These are phyloP conservation scores for Trichoderma pleuroti DNA, from an alignment of 2,329 filamentous ascomycete genomes.

Conservation along the genomic window DNA sequence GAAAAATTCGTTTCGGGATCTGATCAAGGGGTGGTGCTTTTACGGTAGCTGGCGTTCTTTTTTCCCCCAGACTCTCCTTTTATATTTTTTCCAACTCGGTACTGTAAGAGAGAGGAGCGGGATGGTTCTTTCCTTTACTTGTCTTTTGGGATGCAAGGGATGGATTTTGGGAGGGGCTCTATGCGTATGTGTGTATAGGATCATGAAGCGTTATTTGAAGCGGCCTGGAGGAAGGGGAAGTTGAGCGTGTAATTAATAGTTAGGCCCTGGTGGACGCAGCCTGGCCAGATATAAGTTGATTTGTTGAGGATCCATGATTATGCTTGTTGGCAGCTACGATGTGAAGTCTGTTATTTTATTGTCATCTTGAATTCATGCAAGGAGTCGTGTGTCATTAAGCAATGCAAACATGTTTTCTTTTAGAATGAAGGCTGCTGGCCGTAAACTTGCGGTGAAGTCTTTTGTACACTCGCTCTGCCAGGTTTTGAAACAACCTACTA, in stretches of 20 bases:
- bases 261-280: not conserved
- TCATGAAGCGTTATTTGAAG: not conserved
- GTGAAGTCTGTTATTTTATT: not conserved
- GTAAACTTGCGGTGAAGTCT: not conserved
- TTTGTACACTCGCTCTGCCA: too few species aligned
- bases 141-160: not conserved
- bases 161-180: not conserved
- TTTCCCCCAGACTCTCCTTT: not conserved
- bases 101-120: not conserved
- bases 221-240: not conserved
- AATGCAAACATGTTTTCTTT: not conserved
- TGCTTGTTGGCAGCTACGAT: not conserved
- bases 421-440: not conserved
- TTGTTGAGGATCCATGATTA: not conserved
- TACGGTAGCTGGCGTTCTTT: slow-evolving; percentile 8
- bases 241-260: not conserved
- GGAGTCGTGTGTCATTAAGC: not conserved
- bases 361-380: not conserved
- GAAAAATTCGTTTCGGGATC: slow-evolving; percentile 9
- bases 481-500: too few species aligned
- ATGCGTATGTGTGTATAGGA: not conserved
- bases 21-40: not conserved
- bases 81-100: not conserved
- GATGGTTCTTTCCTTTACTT: not conserved
- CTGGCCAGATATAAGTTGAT: not conserved